Evolutionary conservation across 2,329 filamentous ascomycete species (phyloP).

Genomic region (Diaporthe humulicola): DNA sequence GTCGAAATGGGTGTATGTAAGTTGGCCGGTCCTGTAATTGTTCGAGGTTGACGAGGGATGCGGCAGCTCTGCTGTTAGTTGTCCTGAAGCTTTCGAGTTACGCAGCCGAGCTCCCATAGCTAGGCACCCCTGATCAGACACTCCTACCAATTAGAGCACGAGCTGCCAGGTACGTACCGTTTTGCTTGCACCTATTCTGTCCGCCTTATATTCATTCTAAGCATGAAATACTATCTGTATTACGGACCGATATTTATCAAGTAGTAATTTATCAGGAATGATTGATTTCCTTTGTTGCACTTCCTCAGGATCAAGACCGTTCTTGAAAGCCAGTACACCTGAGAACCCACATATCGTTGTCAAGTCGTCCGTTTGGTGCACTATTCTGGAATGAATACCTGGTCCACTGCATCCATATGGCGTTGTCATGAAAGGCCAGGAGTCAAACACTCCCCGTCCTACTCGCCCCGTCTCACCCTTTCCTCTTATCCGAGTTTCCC

Average conservation of each 20-base stretch:
- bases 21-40: slow-evolving; percentile 28
- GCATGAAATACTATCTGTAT: neutral
- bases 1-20: neutral
- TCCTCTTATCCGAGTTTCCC: neutral
- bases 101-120: slow-evolving; percentile 43
- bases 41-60: slow-evolving; percentile 32
- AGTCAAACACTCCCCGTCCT: neutral
- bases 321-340: neutral
- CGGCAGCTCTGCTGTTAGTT: slow-evolving; percentile 44
- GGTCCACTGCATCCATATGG: neutral
- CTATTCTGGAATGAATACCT: too few relatives aligned
- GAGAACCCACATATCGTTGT: too few relatives aligned
- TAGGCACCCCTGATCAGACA: slow-evolving; percentile 33
- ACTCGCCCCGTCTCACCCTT: neutral
- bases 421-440: neutral
- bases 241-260: neutral
- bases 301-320: neutral
- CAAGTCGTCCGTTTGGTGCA: neutral
- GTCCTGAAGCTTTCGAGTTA: slow-evolving; percentile 43
- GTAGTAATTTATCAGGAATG: neutral
- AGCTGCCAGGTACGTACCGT: slow-evolving; percentile 21
- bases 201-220: neutral
- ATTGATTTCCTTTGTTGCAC: neutral
- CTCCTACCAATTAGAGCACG: slow-evolving; percentile 3
- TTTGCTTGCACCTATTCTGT: neutral